Evolutionary conservation across 345 rosid species (phyloP).

Genomic region (Eucalyptus regnans): DNA sequence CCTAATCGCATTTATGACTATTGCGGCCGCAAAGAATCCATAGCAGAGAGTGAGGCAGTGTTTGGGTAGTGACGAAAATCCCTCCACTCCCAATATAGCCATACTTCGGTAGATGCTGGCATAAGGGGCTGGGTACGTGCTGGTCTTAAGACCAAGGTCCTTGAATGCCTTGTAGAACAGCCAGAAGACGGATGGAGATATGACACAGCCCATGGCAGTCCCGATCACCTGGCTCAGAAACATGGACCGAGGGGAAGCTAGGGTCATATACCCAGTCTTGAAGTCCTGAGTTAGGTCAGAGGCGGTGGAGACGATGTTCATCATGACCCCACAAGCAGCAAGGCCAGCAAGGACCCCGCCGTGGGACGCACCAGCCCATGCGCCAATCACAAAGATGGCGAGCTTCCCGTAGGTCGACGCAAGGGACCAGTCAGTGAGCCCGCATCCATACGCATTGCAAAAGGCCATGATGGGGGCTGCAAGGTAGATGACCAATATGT

Average conservation of each 20-base stretch:
- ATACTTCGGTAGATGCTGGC: conserved; percentile 28
- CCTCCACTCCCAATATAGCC: conserved; percentile 67
- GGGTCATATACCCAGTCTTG: not conserved
- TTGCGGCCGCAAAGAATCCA: conserved; percentile 45
- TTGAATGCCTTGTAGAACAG: conserved; percentile 5
- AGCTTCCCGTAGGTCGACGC: conserved; percentile 83
- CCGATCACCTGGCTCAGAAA: not conserved
- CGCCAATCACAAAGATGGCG: conserved; percentile 55
- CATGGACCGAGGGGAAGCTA: not conserved
- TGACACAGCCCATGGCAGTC: not conserved
- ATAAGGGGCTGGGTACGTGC: conserved; percentile 41
- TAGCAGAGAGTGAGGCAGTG: conserved; percentile 56
- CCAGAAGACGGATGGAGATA: not conserved
- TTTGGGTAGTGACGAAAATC: conserved; percentile 60
- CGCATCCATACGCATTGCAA: conserved; percentile 79
- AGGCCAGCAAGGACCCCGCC: conserved; percentile 75
- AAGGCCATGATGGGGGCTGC: conserved; percentile 64
- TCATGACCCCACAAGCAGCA: conserved; percentile 87
- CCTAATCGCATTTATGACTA: conserved; percentile 37
- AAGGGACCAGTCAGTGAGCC: conserved; percentile 82
- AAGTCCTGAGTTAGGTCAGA: conserved; percentile 26
- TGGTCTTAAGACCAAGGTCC: conserved; percentile 36
- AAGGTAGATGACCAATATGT: conserved; percentile 51
- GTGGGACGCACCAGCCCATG: conserved; percentile 54
- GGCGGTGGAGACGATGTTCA: conserved; percentile 87